These are phyloP conservation scores for Podosphaera leucotricha DNA, from an alignment of 2,329 filamentous ascomycete species.

Conservation along the genomic window DNA sequence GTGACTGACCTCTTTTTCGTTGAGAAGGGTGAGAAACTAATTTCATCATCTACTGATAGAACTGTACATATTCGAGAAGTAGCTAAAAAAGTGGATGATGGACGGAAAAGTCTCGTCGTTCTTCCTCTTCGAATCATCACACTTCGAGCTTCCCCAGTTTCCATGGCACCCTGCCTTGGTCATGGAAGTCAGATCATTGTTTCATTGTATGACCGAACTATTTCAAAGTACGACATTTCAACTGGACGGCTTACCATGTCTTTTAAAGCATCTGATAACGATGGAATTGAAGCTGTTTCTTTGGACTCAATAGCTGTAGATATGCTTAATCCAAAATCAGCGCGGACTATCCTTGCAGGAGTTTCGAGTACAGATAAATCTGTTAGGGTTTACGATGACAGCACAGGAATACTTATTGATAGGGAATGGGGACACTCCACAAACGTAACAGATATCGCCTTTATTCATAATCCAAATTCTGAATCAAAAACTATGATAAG, in stretches of 20 bases:
- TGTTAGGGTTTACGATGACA: constrained; percentile 65
- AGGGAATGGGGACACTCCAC: constrained; percentile 92
- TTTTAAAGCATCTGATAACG: constrained; percentile 68
- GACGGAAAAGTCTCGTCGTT: constrained; percentile 43
- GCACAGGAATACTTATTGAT: constrained; percentile 53
- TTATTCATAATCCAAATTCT: constrained; percentile 35
- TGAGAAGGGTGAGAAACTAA: constrained; percentile 38
- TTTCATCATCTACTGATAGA: constrained; percentile 76
- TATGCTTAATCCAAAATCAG: constrained; percentile 26
- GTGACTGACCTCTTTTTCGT: constrained; percentile 60
- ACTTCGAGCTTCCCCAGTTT: constrained; percentile 66
- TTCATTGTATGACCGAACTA: constrained; percentile 34
- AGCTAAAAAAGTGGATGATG: constrained; percentile 40
- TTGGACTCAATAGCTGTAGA: constrained; percentile 54
- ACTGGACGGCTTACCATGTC: constrained; percentile 45
- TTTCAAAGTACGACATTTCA: constrained; percentile 36
- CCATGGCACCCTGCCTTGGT: constrained; percentile 46
- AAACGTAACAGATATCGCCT: constrained; percentile 62
- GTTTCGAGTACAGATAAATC: constrained; percentile 92
- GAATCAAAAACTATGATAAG: constrained; percentile 39
- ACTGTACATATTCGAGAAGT: constrained; percentile 66
- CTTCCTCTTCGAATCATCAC: constrained; percentile 55
- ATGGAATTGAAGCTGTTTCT: constrained; percentile 58
- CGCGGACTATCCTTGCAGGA: constrained; percentile 48
- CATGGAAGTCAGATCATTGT: constrained; percentile 27